Evolutionary conservation across 805 yeast genomes (phyloP).

Genomic region (Sungouiella thailandica): DNA sequence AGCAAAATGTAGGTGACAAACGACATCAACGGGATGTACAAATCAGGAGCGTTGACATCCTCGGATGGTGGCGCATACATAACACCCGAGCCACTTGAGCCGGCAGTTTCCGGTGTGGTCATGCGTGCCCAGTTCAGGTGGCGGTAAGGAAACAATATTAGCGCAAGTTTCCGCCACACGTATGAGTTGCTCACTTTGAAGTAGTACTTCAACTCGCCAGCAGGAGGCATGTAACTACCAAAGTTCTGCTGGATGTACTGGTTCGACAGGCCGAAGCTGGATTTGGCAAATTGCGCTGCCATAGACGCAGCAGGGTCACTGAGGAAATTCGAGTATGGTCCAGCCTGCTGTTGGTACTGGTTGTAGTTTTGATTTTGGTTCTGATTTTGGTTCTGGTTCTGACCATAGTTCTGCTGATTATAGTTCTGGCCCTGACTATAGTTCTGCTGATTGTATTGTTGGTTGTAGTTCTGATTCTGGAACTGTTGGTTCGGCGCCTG

Average conservation of each 20-base stretch:
- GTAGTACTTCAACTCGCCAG: constrained; percentile 68
- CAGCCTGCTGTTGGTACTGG: constrained; percentile 13
- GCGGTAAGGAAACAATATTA: constrained; percentile 81
- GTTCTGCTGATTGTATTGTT: constrained; percentile 15
- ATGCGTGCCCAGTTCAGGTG: constrained; percentile 79
- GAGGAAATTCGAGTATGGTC: constrained; percentile 41
- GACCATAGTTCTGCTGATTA: constrained; percentile 22
- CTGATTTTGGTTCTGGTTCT: constrained; percentile 31
- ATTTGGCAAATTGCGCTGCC: constrained; percentile 85
- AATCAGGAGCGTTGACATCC: constrained; percentile 92
- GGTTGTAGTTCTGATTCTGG: constrained; percentile 14
- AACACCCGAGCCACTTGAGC: constrained; percentile 18
- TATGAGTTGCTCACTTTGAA: constrained; percentile 90
- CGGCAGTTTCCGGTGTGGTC: constrained; percentile 18
- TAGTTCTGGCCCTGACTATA: constrained; percentile 22
- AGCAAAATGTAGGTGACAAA: constrained; percentile 79
- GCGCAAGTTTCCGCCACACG: constrained; percentile 65
- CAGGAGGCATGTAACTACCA: constrained; percentile 44
- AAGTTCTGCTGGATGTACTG: constrained; percentile 73
- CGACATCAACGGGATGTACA: constrained; percentile 94
- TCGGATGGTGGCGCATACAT: constrained; percentile 70
- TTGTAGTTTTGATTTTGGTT: constrained; percentile 34
- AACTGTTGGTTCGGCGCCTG: constrained; percentile 29
- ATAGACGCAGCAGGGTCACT: constrained; percentile 76
- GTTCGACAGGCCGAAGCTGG: constrained; percentile 77